Evolutionary conservation across 495 filamentous ascomycete genomes (phyloP).

Genomic region (Penicillium diatomitis): DNA sequence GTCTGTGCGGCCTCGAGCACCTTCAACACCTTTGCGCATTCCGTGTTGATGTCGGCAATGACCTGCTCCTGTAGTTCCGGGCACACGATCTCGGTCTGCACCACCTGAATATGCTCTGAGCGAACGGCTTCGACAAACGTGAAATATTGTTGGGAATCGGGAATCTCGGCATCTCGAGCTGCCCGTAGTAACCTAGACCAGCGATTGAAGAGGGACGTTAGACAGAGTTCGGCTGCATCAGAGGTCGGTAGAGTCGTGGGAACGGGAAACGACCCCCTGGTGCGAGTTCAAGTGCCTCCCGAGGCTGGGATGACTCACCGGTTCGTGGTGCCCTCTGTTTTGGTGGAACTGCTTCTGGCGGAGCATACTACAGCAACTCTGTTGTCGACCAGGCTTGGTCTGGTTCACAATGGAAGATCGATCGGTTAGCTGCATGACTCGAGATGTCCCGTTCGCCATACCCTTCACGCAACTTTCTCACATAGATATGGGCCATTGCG

Average conservation of each 20-base stretch:
- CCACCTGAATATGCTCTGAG: slow-evolving; percentile 62
- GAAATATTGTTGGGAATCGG: slow-evolving; percentile 53
- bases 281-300: too few relatives aligned
- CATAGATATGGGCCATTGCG: too few relatives aligned
- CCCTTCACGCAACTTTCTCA: too few relatives aligned
- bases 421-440: too few relatives aligned
- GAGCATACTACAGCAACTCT: slow-evolving; percentile 87
- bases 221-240: not conserved
- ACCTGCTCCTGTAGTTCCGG: slow-evolving; percentile 48
- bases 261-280: too few relatives aligned
- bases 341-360: slow-evolving; percentile 81
- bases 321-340: slow-evolving; percentile 88
- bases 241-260: too few relatives aligned
- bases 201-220: not conserved
- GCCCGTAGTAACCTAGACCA: slow-evolving; percentile 51
- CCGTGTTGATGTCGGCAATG: slow-evolving; percentile 53
- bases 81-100: slow-evolving; percentile 50
- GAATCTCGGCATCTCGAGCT: slow-evolving; percentile 57
- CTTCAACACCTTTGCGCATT: slow-evolving; percentile 56
- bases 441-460: too few relatives aligned
- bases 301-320: slow-evolving; percentile 51
- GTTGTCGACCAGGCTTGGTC: slow-evolving; percentile 54
- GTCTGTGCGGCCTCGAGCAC: slow-evolving; percentile 52
- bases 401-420: slow-evolving; percentile 21
- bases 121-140: slow-evolving; percentile 65